Conservation (phyloP, 176 grass and related monocot genomes). For the Hsuehochloa calcarea region DNA sequence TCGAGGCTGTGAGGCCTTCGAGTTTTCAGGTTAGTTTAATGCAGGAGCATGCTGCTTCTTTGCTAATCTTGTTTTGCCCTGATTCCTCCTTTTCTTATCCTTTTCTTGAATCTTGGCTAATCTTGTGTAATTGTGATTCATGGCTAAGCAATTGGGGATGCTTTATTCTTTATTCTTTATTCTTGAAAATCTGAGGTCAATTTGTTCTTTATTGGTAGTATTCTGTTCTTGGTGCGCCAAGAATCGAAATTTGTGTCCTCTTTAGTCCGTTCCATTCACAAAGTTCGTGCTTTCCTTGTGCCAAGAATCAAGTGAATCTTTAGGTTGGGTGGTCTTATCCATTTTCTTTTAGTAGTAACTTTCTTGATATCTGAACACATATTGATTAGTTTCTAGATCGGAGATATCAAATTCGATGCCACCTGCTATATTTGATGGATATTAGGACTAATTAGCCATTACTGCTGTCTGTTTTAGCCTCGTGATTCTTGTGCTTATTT, state of each 20-base stretch:
- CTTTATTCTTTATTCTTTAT: neutral
- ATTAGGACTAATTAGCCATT: too few relatives aligned
- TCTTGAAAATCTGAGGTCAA: neutral
- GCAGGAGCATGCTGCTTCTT: neutral
- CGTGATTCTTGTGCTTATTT: too few relatives aligned
- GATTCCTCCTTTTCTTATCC: neutral
- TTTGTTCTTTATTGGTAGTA: neutral
- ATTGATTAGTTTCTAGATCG: too few relatives aligned
- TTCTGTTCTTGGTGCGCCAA: neutral
- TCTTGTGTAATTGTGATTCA: neutral
- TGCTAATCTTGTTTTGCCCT: neutral
- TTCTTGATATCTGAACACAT: too few relatives aligned
- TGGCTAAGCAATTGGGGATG: neutral
- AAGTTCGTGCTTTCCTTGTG: neutral
- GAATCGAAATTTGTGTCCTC: neutral
- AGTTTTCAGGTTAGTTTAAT: conserved; percentile 39
- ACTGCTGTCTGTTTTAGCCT: too few relatives aligned
- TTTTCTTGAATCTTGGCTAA: neutral
- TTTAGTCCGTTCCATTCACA: neutral
- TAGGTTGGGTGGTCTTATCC: too few relatives aligned
- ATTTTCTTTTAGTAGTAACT: too few relatives aligned
- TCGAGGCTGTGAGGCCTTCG: neutral
- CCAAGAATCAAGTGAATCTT: too few relatives aligned
- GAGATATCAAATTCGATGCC: too few relatives aligned
- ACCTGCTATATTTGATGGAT: too few relatives aligned